Conservation (phyloP, 177 flowering plant species). For the Telopea speciosissima region DNA sequence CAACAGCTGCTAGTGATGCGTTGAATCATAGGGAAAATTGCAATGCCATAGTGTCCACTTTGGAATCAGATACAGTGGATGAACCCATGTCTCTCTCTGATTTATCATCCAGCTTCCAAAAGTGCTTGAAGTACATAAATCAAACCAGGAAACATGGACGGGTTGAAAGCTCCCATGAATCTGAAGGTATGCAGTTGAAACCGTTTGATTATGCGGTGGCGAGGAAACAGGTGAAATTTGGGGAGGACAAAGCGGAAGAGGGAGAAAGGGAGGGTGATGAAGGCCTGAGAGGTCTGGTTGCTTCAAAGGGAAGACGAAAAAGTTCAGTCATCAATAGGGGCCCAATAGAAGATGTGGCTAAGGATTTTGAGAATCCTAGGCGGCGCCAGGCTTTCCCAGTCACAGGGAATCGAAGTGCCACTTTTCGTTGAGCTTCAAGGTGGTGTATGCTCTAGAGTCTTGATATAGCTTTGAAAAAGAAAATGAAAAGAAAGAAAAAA, state of each 20-base stretch:
- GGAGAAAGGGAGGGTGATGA: conserved; percentile 14
- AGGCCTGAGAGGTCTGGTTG: conserved; percentile 3
- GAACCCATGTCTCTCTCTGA: conserved; percentile 59
- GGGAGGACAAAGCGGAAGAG: conserved; percentile 17
- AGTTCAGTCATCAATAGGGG: conserved; percentile 9
- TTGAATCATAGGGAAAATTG: conserved; percentile 13
- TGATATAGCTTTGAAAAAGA: too few species aligned
- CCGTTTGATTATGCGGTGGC: conserved; percentile 84
- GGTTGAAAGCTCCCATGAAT: conserved; percentile 23
- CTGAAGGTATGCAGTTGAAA: conserved; percentile 29
- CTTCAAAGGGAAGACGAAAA: conserved; percentile 25
- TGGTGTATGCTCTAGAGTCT: neutral
- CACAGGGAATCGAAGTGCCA: conserved; percentile 75
- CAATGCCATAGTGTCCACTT: neutral
- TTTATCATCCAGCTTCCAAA: conserved; percentile 59
- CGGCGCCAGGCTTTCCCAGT: conserved; percentile 87
- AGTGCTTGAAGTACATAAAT: conserved; percentile 38
- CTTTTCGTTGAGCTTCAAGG: conserved; percentile 33
- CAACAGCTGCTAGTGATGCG: conserved; percentile 11
- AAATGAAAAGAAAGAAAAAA: too few species aligned
- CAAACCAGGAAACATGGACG: conserved; percentile 18
- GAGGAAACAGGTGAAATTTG: conserved; percentile 40
- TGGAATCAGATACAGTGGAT: conserved; percentile 26
- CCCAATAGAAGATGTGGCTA: conserved; percentile 26
- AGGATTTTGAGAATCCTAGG: conserved; percentile 37